Evolutionary conservation across 495 filamentous ascomycete species (phyloP).

Genomic region (Aspergillus baeticus): DNA sequence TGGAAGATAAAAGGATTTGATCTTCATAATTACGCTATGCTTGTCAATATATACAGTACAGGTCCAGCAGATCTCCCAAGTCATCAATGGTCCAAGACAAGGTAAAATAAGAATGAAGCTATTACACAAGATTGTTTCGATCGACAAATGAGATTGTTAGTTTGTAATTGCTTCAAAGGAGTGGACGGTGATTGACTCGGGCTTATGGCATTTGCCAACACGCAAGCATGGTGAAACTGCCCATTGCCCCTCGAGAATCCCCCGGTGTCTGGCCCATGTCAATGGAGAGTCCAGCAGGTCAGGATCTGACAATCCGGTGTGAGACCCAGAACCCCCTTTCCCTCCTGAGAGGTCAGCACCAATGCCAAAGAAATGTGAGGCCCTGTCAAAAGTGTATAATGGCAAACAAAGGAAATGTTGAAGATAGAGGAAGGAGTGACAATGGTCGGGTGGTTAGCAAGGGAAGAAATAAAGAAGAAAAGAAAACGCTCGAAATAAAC

Average conservation of each 20-base stretch:
- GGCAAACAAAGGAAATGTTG: constrained; percentile 22
- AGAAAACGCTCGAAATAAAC: constrained; percentile 2
- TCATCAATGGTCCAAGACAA: constrained; percentile 2
- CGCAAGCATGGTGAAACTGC: too few species aligned
- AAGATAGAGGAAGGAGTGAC: background rate
- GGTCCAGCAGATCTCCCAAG: constrained; percentile 20
- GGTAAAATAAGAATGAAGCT: constrained; percentile 2
- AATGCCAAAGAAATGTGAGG: background rate
- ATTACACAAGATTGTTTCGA: background rate
- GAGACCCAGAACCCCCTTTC: too few species aligned
- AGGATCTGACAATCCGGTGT: too few species aligned
- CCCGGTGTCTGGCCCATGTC: too few species aligned
- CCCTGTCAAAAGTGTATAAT: constrained; percentile 13
- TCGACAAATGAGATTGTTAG: background rate
- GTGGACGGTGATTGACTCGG: background rate
- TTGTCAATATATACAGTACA: constrained; percentile 22
- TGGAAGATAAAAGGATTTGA: background rate
- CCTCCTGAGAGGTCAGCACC: background rate
- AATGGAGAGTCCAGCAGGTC: too few species aligned
- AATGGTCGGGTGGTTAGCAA: background rate
- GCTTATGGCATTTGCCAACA: too few species aligned
- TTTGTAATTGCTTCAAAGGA: background rate
- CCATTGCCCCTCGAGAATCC: too few species aligned
- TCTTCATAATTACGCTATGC: constrained; percentile 1
- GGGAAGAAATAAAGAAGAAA: too few species aligned